phyloP scores from a whole-genome alignment of 2,329 filamentous ascomycete species.

The Leptoxyphium fumago region DNA sequence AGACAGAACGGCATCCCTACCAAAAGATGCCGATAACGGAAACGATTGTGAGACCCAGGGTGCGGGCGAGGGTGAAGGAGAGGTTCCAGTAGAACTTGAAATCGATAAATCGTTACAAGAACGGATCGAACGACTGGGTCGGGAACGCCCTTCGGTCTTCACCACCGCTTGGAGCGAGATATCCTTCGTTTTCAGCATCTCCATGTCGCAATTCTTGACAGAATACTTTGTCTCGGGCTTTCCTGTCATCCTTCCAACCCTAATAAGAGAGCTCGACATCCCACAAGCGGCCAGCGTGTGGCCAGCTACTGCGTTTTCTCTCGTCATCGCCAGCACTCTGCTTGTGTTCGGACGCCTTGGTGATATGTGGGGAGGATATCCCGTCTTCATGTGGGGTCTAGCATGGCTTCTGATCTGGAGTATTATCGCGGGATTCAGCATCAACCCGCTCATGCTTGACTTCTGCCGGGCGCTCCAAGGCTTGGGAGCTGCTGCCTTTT shows the following conservation, averaged over 20 bases:
- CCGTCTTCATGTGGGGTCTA: conserved; percentile 43
- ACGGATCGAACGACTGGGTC: conserved; percentile 42
- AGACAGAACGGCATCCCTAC: not conserved
- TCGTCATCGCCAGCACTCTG: conserved; percentile 32
- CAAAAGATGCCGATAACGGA: not conserved
- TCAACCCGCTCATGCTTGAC: conserved; percentile 17
- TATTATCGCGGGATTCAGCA: conserved; percentile 15
- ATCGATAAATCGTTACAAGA: conserved; percentile 1
- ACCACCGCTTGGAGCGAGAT: conserved; percentile 37
- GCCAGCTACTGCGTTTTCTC: conserved; percentile 35
- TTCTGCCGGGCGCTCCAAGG: conserved; percentile 18
- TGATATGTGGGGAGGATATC: conserved; percentile 47
- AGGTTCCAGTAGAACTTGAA: not conserved
- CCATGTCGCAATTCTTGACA: conserved; percentile 17
- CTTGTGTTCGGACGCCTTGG: conserved; percentile 29
- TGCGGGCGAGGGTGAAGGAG: not conserved
- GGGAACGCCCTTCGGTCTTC: conserved; percentile 44
- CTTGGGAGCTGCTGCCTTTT: conserved; percentile 17
- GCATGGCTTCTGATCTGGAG: conserved; percentile 24
- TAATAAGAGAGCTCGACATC: conserved; percentile 48
- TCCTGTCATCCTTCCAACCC: conserved; percentile 48
- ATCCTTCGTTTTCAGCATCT: conserved; percentile 41
- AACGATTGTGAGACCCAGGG: not conserved
- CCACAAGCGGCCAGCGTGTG: conserved; percentile 45
- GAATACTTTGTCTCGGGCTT: conserved; percentile 70